Conservation (phyloP, 495 filamentous ascomycete species). For the Lasiosphaeris hirsuta region DNA sequence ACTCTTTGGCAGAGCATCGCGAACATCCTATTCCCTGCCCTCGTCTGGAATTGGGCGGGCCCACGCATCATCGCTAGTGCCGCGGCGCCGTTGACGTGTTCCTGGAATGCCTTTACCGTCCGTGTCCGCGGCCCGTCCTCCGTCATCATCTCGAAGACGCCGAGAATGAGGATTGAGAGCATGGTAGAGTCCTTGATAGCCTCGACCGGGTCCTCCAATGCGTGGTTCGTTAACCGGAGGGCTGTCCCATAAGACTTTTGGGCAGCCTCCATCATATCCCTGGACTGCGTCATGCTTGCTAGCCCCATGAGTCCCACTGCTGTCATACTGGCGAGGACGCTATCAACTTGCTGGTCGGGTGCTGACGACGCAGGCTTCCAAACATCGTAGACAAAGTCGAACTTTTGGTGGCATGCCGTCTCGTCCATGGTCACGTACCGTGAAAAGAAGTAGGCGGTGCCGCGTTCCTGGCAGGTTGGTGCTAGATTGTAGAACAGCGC, state of each 20-base stretch:
- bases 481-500: constrained; percentile 30
- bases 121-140: constrained; percentile 40
- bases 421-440: constrained; percentile 37
- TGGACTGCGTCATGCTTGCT: constrained; percentile 39
- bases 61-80: constrained; percentile 57
- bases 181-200: constrained; percentile 60
- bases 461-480: constrained; percentile 32
- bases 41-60: constrained; percentile 50
- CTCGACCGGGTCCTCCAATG: constrained; percentile 50
- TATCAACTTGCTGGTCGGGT: constrained; percentile 28
- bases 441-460: constrained; percentile 40
- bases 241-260: constrained; percentile 48
- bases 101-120: constrained; percentile 53
- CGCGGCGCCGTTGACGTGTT: constrained; percentile 58
- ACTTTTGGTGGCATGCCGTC: constrained; percentile 36
- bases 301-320: constrained; percentile 49
- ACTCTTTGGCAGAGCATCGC: constrained; percentile 50
- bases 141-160: constrained; percentile 54
- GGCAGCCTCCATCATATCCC: constrained; percentile 40
- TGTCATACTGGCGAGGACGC: constrained; percentile 42
- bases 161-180: constrained; percentile 58
- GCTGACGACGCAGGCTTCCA: constrained; percentile 32
- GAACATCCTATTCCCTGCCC: constrained; percentile 56
- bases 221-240: constrained; percentile 48
- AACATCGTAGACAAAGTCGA: constrained; percentile 39